These are phyloP conservation scores for Jaltomata sinuosa DNA, from an alignment of 257 asterid genomes.

Conservation along the genomic window DNA sequence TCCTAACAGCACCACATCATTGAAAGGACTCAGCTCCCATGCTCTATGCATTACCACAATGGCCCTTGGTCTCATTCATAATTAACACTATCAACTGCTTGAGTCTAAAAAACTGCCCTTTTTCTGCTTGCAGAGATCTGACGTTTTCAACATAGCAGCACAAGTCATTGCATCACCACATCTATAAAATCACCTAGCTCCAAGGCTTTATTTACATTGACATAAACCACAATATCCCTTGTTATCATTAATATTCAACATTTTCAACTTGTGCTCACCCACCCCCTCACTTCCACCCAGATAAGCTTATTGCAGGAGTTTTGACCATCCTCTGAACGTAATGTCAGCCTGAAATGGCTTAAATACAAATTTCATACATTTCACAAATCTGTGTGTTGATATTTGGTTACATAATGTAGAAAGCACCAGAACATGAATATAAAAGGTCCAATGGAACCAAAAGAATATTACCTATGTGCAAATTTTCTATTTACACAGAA, in stretches of 20 bases:
- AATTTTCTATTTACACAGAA: constrained; percentile 66
- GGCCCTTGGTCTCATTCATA: background rate
- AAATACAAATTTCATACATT: background rate
- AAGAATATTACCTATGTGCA: constrained; percentile 51
- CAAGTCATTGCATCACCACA: background rate
- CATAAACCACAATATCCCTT: background rate
- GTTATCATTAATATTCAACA: background rate
- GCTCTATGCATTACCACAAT: background rate
- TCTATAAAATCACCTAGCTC: background rate
- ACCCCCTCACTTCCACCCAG: background rate
- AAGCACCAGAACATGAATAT: background rate
- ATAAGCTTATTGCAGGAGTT: background rate
- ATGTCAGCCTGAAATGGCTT: background rate
- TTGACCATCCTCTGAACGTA: background rate
- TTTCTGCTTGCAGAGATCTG: background rate
- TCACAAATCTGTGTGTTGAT: background rate
- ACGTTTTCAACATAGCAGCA: background rate
- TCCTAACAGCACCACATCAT: background rate
- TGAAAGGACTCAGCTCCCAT: background rate
- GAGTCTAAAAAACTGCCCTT: background rate
- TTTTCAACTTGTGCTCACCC: background rate
- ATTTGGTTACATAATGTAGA: background rate
- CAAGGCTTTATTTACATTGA: background rate
- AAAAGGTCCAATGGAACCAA: background rate
- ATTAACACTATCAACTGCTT: background rate